Conservation (phyloP, 2,329 filamentous ascomycete species). For the Fusarium sp. region DNA sequence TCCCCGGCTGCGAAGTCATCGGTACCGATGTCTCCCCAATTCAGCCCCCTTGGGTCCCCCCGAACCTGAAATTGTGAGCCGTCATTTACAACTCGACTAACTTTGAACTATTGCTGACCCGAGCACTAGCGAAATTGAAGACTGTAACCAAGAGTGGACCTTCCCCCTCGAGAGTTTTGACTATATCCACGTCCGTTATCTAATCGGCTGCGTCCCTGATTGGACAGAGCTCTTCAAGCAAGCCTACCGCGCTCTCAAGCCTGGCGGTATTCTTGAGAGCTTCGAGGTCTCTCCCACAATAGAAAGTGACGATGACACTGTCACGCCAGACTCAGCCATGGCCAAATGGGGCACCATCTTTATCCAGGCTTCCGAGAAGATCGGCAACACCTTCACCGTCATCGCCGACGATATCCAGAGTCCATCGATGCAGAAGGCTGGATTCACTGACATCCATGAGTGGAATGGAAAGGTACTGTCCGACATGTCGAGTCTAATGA, state of each 20-base stretch:
- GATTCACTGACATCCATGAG: conserved; percentile 46
- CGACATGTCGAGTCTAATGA: background rate
- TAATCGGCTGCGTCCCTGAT: conserved; percentile 68
- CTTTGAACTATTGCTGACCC: background rate
- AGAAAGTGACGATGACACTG: conserved; percentile 49
- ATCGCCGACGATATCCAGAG: conserved; percentile 35
- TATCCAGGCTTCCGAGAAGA: conserved; percentile 40
- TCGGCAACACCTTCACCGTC: conserved; percentile 47
- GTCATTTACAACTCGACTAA: too few relatives aligned
- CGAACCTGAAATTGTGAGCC: conserved; percentile 32
- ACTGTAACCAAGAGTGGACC: conserved; percentile 68
- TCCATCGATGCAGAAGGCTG: conserved; percentile 40
- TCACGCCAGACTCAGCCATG: conserved; percentile 41
- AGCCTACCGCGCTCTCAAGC: conserved; percentile 65
- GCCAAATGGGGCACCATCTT: conserved; percentile 39
- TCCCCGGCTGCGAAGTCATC: conserved; percentile 62
- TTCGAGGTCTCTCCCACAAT: conserved; percentile 41
- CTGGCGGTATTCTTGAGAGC: conserved; percentile 61
- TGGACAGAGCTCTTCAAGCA: conserved; percentile 67
- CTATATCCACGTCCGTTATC: conserved; percentile 70
- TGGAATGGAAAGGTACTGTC: conserved; percentile 35
- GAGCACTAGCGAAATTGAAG: conserved; percentile 67
- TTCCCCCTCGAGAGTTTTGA: conserved; percentile 66
- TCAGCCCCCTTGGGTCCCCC: conserved; percentile 65
- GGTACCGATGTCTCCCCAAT: conserved; percentile 73